Percentiles rank a stretch among this genome's conserved stretches.
These are phyloP conservation scores for Aureobasidium sp. DNA, from an alignment of 2,329 filamentous ascomycete genomes.

Conservation along the genomic window DNA sequence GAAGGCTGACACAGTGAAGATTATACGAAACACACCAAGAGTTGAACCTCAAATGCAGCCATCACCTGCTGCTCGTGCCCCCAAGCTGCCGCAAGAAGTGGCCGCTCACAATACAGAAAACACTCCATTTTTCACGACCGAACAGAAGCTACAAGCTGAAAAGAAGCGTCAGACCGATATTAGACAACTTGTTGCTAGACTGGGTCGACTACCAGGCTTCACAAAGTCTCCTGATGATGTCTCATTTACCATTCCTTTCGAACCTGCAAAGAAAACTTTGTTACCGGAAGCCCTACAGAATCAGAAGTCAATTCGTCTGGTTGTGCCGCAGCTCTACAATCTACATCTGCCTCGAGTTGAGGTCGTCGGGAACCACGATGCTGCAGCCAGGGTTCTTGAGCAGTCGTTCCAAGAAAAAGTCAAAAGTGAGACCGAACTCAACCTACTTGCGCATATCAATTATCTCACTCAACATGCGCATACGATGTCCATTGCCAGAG, in stretches of 20 bases:
- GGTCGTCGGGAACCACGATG: conserved; percentile 55
- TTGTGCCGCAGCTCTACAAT: conserved; percentile 65
- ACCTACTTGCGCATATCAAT: conserved; percentile 67
- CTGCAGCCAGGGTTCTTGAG: conserved; percentile 57
- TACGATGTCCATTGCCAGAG: conserved; percentile 45
- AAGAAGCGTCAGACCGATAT: conserved; percentile 58
- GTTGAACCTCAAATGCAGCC: not conserved
- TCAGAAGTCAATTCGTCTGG: conserved; percentile 58
- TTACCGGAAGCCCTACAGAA: conserved; percentile 55
- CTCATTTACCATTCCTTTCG: conserved; percentile 62
- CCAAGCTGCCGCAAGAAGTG: not conserved
- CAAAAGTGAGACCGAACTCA: conserved; percentile 51
- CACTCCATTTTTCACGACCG: conserved; percentile 42
- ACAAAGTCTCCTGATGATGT: conserved; percentile 63
- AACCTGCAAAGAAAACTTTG: conserved; percentile 53
- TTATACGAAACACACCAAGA: conserved; percentile 47
- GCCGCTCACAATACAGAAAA: not conserved
- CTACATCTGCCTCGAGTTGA: conserved; percentile 60
- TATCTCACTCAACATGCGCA: conserved; percentile 67
- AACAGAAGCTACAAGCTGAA: conserved; percentile 57
- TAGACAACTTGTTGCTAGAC: conserved; percentile 66
- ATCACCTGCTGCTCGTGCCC: not conserved
- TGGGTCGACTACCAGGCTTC: conserved; percentile 61
- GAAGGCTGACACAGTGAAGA: conserved; percentile 65
- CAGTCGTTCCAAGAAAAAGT: conserved; percentile 56